These are phyloP conservation scores for Raffaelea deltoideospora DNA, from an alignment of 2,329 filamentous ascomycete species.

Conservation along the genomic window DNA sequence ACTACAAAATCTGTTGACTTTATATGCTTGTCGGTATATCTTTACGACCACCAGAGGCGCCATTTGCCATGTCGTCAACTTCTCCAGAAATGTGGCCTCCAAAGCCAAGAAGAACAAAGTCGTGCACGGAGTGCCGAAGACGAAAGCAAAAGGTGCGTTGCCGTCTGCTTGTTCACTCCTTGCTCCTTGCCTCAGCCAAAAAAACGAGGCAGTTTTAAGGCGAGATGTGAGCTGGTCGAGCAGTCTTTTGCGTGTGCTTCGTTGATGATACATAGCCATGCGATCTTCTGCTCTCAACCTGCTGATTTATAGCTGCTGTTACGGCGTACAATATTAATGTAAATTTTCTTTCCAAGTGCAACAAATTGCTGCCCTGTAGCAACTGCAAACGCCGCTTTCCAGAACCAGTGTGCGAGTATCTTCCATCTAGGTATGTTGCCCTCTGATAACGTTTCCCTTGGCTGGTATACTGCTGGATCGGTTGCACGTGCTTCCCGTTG, in stretches of 20 bases:
- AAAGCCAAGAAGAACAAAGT: slow-evolving; percentile 15
- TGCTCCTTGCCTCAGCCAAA: neutral
- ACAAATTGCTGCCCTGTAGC: slow-evolving; percentile 30
- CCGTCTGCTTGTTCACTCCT: neutral
- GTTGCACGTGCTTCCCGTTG: too few species aligned
- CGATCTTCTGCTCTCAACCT: too few species aligned
- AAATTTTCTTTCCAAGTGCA: slow-evolving; percentile 27
- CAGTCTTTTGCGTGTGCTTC: too few species aligned
- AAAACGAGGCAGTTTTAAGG: too few species aligned
- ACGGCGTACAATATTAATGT: neutral
- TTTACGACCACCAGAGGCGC: too few species aligned
- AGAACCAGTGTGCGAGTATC: slow-evolving; percentile 28
- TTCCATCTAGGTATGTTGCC: slow-evolving; percentile 3
- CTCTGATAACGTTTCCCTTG: neutral
- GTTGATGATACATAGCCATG: too few species aligned
- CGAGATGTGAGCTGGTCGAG: too few species aligned
- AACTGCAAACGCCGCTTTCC: slow-evolving; percentile 33
- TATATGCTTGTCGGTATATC: too few species aligned
- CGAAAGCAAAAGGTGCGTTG: slow-evolving; percentile 30
- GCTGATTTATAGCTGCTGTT: too few species aligned
- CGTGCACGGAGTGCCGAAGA: slow-evolving; percentile 32
- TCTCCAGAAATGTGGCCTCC: neutral
- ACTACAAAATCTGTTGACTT: too few species aligned
- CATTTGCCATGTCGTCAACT: too few species aligned
- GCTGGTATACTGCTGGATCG: too few species aligned